Conservation (phyloP, 139 green algal genomes). For the Pleodorina starrii region DNA sequence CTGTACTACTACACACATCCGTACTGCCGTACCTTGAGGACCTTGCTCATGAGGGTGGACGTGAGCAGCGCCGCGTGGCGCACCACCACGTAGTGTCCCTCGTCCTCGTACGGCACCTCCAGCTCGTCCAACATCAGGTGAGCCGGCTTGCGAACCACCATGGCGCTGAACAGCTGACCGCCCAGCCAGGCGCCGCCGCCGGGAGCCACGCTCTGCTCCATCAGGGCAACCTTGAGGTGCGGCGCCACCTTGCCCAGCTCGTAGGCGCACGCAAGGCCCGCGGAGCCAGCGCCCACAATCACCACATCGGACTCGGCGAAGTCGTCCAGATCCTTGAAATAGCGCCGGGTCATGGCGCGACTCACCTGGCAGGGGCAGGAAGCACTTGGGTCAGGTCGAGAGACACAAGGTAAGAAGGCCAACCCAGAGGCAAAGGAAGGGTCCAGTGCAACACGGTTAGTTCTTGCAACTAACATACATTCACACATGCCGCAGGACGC, state of each 20-base stretch:
- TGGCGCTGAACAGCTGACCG: conserved; percentile 96
- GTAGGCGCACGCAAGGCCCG: conserved; percentile 94
- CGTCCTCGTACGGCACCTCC: conserved; percentile 90
- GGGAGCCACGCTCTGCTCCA: conserved; percentile 87
- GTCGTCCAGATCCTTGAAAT: conserved; percentile 94
- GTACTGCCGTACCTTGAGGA: conserved; percentile 75
- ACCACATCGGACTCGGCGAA: conserved; percentile 87
- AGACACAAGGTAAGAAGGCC: too few species aligned
- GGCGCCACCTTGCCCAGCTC: conserved; percentile 94
- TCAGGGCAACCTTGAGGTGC: conserved; percentile 92
- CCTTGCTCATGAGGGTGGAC: conserved; percentile 95
- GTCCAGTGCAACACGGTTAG: too few species aligned
- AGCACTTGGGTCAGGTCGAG: too few species aligned
- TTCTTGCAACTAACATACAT: too few species aligned
- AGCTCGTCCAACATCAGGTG: conserved; percentile 93
- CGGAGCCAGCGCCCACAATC: conserved; percentile 84
- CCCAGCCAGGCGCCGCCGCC: conserved; percentile 95
- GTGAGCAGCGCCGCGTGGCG: conserved; percentile 96
- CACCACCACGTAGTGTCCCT: conserved; percentile 96
- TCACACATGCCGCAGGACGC: too few species aligned
- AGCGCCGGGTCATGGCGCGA: conserved; percentile 92
- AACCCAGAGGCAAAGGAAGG: background rate
- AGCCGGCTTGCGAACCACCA: conserved; percentile 96
- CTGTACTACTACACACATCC: background rate
- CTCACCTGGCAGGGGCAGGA: too few species aligned